phyloP scores from a whole-genome alignment of 2,329 filamentous ascomycete species.

The Cryoendolithus antarcticus region DNA sequence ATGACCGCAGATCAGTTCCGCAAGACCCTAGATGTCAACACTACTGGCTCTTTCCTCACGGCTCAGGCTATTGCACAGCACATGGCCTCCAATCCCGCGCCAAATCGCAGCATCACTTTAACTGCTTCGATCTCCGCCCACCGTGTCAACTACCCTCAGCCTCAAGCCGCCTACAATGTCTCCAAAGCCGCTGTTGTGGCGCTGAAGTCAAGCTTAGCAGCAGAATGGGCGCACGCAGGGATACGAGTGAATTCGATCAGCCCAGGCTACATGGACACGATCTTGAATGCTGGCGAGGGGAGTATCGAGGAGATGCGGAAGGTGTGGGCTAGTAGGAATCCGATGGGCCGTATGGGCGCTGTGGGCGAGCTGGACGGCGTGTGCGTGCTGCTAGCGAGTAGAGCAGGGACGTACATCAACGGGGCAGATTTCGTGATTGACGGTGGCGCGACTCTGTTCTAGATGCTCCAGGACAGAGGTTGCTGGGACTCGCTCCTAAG shows the following conservation, averaged over 20 bases:
- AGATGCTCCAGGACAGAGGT: not conserved
- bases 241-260: conserved; percentile 59
- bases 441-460: conserved; percentile 22
- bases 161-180: conserved; percentile 60
- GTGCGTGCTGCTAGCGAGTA: conserved; percentile 24
- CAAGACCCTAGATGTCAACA: conserved; percentile 57
- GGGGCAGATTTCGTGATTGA: conserved; percentile 27
- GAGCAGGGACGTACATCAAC: conserved; percentile 25
- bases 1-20: conserved; percentile 49
- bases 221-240: conserved; percentile 60
- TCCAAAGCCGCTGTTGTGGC: conserved; percentile 56
- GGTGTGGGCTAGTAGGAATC: conserved; percentile 23
- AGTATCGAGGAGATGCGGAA: conserved; percentile 20
- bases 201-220: conserved; percentile 53
- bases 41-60: conserved; percentile 57
- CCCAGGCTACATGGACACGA: conserved; percentile 68
- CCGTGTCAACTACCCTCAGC: conserved; percentile 58
- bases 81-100: conserved; percentile 35
- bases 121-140: conserved; percentile 58
- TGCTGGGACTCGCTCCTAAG: not conserved
- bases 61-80: conserved; percentile 50
- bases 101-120: conserved; percentile 46
- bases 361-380: conserved; percentile 26
- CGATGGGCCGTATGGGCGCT: conserved; percentile 28
- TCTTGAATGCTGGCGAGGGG: conserved; percentile 44